Evolutionary conservation across 2,329 filamentous ascomycete species (phyloP).

Genomic region (Acrocalymma vagum): DNA sequence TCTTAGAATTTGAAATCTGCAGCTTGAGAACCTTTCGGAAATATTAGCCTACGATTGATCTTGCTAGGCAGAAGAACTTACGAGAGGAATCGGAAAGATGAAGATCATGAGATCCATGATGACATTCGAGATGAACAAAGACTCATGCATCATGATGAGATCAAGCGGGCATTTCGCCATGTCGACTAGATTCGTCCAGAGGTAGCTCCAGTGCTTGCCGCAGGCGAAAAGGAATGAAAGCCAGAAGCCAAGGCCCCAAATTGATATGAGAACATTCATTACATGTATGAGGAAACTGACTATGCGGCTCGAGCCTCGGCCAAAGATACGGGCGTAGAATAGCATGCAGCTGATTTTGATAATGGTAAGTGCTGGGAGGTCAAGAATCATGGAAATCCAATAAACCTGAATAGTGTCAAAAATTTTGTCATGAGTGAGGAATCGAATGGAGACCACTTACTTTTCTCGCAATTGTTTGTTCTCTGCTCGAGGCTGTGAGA

Average conservation of each 20-base stretch:
- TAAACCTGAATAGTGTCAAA: too few relatives aligned
- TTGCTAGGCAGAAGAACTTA: too few relatives aligned
- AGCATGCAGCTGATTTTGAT: conserved; percentile 6
- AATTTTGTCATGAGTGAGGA: too few relatives aligned
- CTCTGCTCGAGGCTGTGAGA: too few relatives aligned
- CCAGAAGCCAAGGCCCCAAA: conserved; percentile 3
- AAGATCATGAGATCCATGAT: conserved; percentile 4
- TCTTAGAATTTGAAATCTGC: conserved; percentile 1
- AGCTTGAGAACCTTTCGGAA: conserved; percentile 3
- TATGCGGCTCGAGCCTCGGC: too few relatives aligned
- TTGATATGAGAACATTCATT: not conserved
- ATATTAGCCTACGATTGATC: too few relatives aligned
- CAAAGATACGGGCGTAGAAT: conserved; percentile 4
- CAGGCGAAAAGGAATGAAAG: conserved; percentile 1
- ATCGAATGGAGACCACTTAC: too few relatives aligned
- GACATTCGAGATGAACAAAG: conserved; percentile 3
- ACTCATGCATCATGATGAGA: conserved; percentile 1
- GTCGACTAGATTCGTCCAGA: conserved; percentile 2
- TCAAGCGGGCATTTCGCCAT: conserved; percentile 3
- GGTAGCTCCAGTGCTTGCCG: conserved; percentile 1
- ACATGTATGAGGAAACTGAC: not conserved
- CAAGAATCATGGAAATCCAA: too few relatives aligned
- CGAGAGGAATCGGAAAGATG: conserved; percentile 3
- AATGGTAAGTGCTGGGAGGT: too few relatives aligned
- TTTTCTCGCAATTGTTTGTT: too few relatives aligned